phyloP scores from a whole-genome alignment of 2,329 filamentous ascomycete genomes.

The Aureobasidium leucospermi region DNA sequence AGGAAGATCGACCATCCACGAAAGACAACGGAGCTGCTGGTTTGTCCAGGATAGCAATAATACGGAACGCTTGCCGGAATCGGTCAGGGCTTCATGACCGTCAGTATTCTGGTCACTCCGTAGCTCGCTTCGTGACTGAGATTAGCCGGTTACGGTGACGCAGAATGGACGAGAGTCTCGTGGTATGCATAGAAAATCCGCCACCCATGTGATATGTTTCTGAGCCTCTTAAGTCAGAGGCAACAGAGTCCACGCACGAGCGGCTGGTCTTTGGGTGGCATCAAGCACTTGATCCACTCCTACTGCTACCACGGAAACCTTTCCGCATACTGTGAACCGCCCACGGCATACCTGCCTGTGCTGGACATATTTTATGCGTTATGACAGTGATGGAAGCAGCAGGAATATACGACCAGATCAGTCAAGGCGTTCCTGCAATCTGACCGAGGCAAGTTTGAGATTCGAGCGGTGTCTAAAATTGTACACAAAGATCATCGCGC shows the following conservation, averaged over 20 bases:
- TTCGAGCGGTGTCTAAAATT: neutral
- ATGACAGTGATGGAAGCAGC: neutral
- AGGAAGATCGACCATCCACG: neutral
- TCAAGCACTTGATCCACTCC: neutral
- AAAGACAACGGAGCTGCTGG: neutral
- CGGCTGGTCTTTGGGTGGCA: slow-evolving; percentile 3
- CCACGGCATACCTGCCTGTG: neutral
- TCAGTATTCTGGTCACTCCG: neutral
- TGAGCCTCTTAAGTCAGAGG: neutral
- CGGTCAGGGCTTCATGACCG: neutral
- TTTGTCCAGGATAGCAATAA: neutral
- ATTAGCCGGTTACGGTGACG: neutral
- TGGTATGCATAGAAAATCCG: neutral
- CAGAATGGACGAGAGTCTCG: neutral
- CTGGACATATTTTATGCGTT: neutral
- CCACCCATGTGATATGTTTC: neutral
- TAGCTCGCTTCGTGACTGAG: neutral
- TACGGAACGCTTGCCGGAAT: neutral
- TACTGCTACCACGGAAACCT: neutral
- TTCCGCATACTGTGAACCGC: neutral
- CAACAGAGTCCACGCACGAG: neutral
- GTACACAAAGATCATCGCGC: neutral
- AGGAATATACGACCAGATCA: neutral
- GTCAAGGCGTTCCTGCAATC: neutral
- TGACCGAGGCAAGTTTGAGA: neutral